These are phyloP conservation scores for Aspergillus bombycis DNA, from an alignment of 2,329 filamentous ascomycete genomes.

Conservation along the genomic window DNA sequence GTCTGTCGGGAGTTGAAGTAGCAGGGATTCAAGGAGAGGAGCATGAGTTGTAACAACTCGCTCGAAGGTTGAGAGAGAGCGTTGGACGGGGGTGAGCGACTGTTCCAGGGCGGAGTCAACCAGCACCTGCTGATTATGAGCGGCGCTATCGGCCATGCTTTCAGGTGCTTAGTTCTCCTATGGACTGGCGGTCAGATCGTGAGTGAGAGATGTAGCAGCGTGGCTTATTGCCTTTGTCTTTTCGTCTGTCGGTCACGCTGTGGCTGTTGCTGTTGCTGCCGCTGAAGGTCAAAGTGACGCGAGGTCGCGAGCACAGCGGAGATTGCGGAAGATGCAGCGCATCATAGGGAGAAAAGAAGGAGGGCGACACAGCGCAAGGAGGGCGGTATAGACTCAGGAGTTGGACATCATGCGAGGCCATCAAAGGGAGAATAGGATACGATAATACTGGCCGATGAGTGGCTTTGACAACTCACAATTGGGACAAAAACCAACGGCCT, in stretches of 20 bases:
- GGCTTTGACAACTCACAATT: conserved; percentile 29
- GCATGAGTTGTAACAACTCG: conserved; percentile 59
- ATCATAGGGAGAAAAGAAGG: conserved; percentile 34
- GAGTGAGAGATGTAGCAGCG: conserved; percentile 19
- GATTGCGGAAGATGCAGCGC: conserved; percentile 31
- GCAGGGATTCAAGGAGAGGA: conserved; percentile 61
- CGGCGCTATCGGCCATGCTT: conserved; percentile 13
- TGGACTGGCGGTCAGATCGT: conserved; percentile 18
- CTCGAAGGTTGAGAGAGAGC: conserved; percentile 54
- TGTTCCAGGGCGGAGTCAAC: conserved; percentile 31
- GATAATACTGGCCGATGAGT: conserved; percentile 15
- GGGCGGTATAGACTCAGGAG: conserved; percentile 28
- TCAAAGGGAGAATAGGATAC: conserved; percentile 24
- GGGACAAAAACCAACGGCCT: conserved; percentile 22
- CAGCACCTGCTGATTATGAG: conserved; percentile 23
- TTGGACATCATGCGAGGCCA: conserved; percentile 32
- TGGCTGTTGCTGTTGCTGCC: conserved; percentile 2
- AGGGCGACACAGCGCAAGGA: conserved; percentile 24
- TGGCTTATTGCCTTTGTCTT: background rate
- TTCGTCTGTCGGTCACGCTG: conserved; percentile 7
- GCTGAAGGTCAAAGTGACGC: conserved; percentile 29
- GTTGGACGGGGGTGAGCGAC: conserved; percentile 27
- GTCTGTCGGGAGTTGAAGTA: conserved; percentile 60
- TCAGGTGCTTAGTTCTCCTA: conserved; percentile 6
- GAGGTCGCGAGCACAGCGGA: conserved; percentile 33